Base-by-base conservation (phyloP, 129 eudicot genomes). In the Rutidosis leptorrhynchoides region DNA sequence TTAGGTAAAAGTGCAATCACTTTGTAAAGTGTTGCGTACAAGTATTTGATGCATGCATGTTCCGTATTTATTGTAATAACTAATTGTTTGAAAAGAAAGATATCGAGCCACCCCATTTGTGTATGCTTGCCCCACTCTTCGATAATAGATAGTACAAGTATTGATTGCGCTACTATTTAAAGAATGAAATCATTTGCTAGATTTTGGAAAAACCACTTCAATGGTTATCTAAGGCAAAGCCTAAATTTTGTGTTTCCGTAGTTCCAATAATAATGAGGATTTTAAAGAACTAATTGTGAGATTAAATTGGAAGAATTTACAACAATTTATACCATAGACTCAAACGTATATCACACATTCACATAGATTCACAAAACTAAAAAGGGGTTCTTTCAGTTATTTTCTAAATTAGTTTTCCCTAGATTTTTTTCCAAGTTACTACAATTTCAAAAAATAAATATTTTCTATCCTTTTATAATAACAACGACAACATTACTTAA, bases 141-240 rank as follows among this genome's bases (percentile, higher is more conserved):
- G 43, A 35, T 9, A 17, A 26, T 55, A 42, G 32, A 27, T 20
- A 33, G 79, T 74, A 74, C 79, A 74, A 67, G 74, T 67, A 67
- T 68, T 75, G 3, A 75, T 58, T 75, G 74, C 79, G 15, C 74
- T 59, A 67, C 69, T 63, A 67, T 48, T 67, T 75, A 59, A 20
- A 75, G 79, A 59, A 67, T 75, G 79, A 75, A 75, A 75, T 75
- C 74, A 75, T 75, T 75, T 75, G 72, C 69, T 75, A 51, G 69
- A 75, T 59, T 74, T 75, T 59, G 74, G 46, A 59, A 49, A 60
- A 75, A 75, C 79, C 17, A 75, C 69, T 35, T 68, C 74, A 33
- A 53, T 48, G 21, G 59, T 67, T 58, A 74, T 65, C 66, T 65
- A 27, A 74, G 78, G 78, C 78, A 74, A 74, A 56, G 63, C 79